A percentile compares a stretch with the other conserved stretches of the same genome.
These are phyloP conservation scores for Citrullus colocynthis DNA, from an alignment of 306 rosid species.

Conservation along the genomic window DNA sequence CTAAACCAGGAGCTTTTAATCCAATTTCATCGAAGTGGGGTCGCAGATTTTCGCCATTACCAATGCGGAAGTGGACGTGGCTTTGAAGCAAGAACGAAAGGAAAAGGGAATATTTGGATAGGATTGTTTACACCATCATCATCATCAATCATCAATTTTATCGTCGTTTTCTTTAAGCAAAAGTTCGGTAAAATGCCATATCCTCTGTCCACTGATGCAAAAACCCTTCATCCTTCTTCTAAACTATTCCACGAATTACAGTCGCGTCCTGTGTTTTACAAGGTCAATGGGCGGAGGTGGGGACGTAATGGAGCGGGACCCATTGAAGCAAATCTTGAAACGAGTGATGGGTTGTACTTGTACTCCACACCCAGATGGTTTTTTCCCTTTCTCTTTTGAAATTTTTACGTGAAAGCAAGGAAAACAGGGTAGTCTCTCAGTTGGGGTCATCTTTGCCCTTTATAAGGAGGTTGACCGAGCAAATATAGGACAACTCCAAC, in stretches of 20 bases:
- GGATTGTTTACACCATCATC: neutral
- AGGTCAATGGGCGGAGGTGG: neutral
- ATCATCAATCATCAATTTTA: neutral
- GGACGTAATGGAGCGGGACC: neutral
- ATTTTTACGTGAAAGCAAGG: conserved; percentile 7
- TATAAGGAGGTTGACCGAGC: neutral
- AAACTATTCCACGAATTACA: neutral
- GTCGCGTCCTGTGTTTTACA: neutral
- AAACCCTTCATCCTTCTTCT: neutral
- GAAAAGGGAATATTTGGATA: neutral
- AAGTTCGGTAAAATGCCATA: neutral
- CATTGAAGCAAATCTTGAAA: neutral
- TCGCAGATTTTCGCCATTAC: neutral
- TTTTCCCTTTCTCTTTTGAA: neutral
- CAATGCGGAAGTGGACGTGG: neutral
- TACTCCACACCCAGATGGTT: neutral
- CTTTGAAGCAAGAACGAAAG: neutral
- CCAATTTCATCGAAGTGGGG: neutral
- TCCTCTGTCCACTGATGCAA: neutral
- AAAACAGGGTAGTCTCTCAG: conserved; percentile 1
- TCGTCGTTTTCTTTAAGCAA: neutral
- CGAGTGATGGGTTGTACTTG: neutral
- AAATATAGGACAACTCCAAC: neutral
- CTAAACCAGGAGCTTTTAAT: neutral
- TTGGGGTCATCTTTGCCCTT: neutral